These are phyloP conservation scores for Gentiana dahurica DNA, from an alignment of 257 asterid genomes.

Conservation along the genomic window DNA sequence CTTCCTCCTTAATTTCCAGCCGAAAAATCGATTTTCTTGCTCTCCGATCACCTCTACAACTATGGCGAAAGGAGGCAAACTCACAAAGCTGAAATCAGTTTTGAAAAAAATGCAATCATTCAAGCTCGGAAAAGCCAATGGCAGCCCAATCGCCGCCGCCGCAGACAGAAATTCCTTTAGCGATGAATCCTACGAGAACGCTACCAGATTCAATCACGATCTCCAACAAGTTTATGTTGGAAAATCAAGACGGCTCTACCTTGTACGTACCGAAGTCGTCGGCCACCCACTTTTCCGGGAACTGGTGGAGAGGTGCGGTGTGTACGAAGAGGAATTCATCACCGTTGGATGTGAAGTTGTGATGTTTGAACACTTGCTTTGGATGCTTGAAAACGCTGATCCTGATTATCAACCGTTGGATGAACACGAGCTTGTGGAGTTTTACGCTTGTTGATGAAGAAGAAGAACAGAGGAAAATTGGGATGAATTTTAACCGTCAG, in stretches of 20 bases:
- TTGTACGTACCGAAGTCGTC: constrained; percentile 60
- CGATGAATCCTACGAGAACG: constrained; percentile 2
- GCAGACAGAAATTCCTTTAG: constrained; percentile 7
- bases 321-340: constrained; percentile 27
- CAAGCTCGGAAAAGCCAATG: constrained; percentile 50
- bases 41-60: neutral
- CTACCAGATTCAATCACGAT: constrained; percentile 14
- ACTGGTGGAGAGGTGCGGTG: constrained; percentile 40
- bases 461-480: neutral
- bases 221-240: constrained; percentile 83
- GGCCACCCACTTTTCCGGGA: constrained; percentile 85
- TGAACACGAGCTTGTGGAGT: constrained; percentile 74
- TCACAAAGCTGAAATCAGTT: constrained; percentile 77
- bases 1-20: no score
- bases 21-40: no score
- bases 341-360: constrained; percentile 81
- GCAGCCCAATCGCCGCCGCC: constrained; percentile 24
- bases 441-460: constrained; percentile 47
- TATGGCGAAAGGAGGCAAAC: constrained; percentile 46
- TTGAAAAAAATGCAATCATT: constrained; percentile 90
- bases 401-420: constrained; percentile 75
- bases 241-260: constrained; percentile 75
- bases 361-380: constrained; percentile 76
- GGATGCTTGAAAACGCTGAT: constrained; percentile 84
- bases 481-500: constrained; percentile 12